Evolutionary conservation across 306 rosid species (phyloP).

Genomic region (Cucumis melo): DNA sequence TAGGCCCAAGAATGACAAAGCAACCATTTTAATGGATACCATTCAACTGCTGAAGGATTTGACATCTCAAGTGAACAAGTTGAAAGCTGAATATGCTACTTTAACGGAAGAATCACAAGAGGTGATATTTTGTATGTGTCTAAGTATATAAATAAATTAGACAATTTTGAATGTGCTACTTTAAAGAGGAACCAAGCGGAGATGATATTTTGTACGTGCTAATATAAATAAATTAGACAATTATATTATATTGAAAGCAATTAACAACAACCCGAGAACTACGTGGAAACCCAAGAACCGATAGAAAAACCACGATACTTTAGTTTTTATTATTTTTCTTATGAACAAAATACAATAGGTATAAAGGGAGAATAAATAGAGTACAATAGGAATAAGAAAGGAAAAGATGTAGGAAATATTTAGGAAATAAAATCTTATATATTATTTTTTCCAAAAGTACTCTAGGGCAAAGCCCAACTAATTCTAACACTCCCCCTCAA

Average conservation of each 20-base stretch:
- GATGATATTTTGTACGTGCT: slow-evolving; percentile 23
- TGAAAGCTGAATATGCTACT: slow-evolving; percentile 44
- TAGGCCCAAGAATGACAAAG: slow-evolving; percentile 86
- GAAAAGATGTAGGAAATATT: too few species aligned
- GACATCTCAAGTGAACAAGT: slow-evolving; percentile 57
- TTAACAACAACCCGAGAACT: too few species aligned
- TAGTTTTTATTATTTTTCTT: too few species aligned
- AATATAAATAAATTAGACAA: not conserved
- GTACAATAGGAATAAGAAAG: too few species aligned
- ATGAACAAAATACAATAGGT: too few species aligned
- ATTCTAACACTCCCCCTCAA: too few species aligned
- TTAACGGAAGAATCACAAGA: slow-evolving; percentile 76
- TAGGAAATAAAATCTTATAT: too few species aligned
- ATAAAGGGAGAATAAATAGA: too few species aligned
- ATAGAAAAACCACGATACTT: too few species aligned
- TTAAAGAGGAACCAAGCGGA: slow-evolving; percentile 69
- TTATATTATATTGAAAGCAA: not conserved
- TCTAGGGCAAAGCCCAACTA: too few species aligned
- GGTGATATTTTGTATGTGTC: slow-evolving; percentile 29
- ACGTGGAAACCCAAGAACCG: too few species aligned
- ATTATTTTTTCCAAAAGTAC: too few species aligned
- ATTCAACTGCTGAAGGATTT: slow-evolving; percentile 83
- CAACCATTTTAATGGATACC: slow-evolving; percentile 66
- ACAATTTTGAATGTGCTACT: slow-evolving; percentile 21
- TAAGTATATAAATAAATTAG: not conserved